phyloP scores from a whole-genome alignment of 2,329 filamentous ascomycete species.

The Nothophoma quercina region DNA sequence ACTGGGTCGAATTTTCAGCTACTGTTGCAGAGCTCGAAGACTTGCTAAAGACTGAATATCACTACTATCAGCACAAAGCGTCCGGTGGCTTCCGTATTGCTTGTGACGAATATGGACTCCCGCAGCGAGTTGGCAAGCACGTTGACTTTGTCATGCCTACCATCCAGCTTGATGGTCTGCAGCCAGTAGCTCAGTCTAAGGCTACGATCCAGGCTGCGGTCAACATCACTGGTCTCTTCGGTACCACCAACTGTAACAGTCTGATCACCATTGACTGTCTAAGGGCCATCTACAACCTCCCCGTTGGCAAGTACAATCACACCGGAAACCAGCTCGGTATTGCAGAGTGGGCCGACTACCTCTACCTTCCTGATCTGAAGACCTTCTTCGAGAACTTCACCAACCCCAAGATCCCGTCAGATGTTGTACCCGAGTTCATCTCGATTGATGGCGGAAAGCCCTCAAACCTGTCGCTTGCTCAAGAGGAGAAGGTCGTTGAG shows the following conservation, averaged over 20 bases:
- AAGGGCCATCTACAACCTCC: conserved; percentile 30
- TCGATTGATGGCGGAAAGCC: conserved; percentile 44
- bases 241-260: conserved; percentile 17
- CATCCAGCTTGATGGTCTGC: conserved; percentile 24
- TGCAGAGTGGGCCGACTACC: conserved; percentile 55
- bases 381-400: conserved; percentile 52
- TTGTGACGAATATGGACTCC: conserved; percentile 28
- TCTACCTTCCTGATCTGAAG: conserved; percentile 55
- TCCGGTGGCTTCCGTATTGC: conserved; percentile 23
- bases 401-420: conserved; percentile 22
- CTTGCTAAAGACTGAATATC: conserved; percentile 24
- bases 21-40: conserved; percentile 19
- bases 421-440: conserved; percentile 35
- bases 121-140: conserved; percentile 21
- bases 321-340: conserved; percentile 38
- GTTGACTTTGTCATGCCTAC: conserved; percentile 30
- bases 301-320: conserved; percentile 25
- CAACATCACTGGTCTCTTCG: conserved; percentile 14
- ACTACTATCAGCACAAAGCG: conserved; percentile 23
- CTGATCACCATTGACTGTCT: conserved; percentile 26
- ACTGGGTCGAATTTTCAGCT: conserved; percentile 22
- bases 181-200: conserved; percentile 17
- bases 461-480: conserved; percentile 54
- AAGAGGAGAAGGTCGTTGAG: conserved; percentile 31
- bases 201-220: conserved; percentile 10